Evolutionary conservation across 176 grass and related monocot genomes (phyloP), one percentile per base, ranked within the genome.

Genomic region (Neostapfia colusana): DNA sequence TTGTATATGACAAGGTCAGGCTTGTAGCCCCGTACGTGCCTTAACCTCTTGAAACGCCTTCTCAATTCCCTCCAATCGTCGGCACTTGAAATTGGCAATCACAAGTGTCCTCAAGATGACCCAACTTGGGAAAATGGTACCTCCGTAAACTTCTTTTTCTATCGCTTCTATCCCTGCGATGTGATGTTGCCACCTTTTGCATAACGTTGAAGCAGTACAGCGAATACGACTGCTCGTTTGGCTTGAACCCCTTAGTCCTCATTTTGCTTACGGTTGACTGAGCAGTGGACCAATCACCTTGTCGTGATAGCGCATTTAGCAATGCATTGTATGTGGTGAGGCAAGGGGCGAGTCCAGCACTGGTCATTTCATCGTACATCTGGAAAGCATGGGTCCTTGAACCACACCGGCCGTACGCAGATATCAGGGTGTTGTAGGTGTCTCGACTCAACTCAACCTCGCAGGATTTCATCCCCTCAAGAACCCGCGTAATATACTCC

Each of bases 1-100:
- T 98, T 98, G 76, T 90, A 84, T 39, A 94, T 90, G 45, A 90
- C 87, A 17, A 98, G 81, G 69, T 98, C 95, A 12, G 91, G 91
- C 17, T 84, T 93, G 82, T 98, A 93, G n/a, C 95, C 95, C 45
- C 73, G 82, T n/a, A n/a, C n/a, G n/a, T 46, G 67, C 85, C 76
- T 94, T 93, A 46, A 97, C 45, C 84, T 92, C 91, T 49, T 69
- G 42, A 65, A 93, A 98, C n/a, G 91, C 95, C 72, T 67, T 86
- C 62, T 97, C 84, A 2, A 87, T 86, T 54, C 89, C 91, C 0
- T 75, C 45, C 37, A 92, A 43, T 11, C 78, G 16, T 18, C 84
- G 85, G 41, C 91, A 93, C 72, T 93, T 98, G 72, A 90, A 93
- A 88, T 93, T 93, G 54, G 85, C 89, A 16, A 92, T 85, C 36